Percentiles rank a stretch among this genome's conserved stretches.
Evolutionary conservation across 257 asterid species (phyloP).

Genomic region (Thymus quinquecostatus): DNA sequence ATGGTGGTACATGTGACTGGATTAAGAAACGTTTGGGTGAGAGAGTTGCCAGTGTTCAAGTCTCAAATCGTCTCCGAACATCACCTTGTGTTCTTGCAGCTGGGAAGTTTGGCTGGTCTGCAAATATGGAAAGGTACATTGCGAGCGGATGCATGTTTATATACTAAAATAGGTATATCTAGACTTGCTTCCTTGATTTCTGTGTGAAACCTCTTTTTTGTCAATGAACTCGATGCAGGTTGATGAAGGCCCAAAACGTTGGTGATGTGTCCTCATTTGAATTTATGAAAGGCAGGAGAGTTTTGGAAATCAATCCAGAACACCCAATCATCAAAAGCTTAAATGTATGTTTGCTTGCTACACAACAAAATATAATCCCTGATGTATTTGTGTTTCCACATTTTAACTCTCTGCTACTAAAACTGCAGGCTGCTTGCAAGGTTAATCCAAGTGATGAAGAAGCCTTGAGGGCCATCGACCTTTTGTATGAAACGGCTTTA

Average conservation of each 20-base stretch:
- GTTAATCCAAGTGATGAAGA: conserved; percentile 80
- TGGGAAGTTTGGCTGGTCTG: conserved; percentile 99
- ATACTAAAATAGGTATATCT: neutral
- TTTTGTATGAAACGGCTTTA: conserved; percentile 84
- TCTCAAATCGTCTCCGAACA: conserved; percentile 83
- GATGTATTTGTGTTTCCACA: neutral
- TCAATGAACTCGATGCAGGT: conserved; percentile 52
- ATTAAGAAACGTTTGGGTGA: conserved; percentile 81
- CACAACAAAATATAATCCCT: neutral
- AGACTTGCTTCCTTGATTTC: conserved; percentile 15
- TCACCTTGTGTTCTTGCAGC: conserved; percentile 99
- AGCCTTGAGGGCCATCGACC: conserved; percentile 93
- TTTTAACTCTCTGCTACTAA: neutral
- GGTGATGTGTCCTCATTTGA: conserved; percentile 79
- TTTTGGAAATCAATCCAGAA: conserved; percentile 90
- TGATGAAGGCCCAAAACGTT: conserved; percentile 90
- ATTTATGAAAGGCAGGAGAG: conserved; percentile 89
- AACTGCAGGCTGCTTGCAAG: conserved; percentile 77
- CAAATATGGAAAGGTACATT: conserved; percentile 93
- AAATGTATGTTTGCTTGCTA: conserved; percentile 48
- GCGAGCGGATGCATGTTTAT: neutral
- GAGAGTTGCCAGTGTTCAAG: conserved; percentile 85
- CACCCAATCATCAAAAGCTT: conserved; percentile 87
- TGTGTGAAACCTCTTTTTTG: conserved; percentile 16
- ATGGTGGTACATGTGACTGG: conserved; percentile 91